These are phyloP conservation scores for Hortiboletus campestris DNA, from an alignment of 768 basidiomycete species.

Conservation along the genomic window DNA sequence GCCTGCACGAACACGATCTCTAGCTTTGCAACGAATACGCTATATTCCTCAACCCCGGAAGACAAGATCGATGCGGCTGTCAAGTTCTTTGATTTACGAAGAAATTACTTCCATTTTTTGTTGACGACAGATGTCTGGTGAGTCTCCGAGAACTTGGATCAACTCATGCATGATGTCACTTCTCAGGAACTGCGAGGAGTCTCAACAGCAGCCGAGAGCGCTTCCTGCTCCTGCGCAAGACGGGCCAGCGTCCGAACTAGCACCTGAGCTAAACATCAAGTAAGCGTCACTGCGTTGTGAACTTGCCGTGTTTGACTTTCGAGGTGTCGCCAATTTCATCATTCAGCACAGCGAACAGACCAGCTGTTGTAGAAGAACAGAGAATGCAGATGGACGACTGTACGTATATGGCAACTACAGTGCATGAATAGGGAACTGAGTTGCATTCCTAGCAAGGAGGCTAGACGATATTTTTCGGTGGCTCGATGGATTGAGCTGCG, in stretches of 20 bases:
- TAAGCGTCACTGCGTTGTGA: neutral
- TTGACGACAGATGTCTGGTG: conserved; percentile 9
- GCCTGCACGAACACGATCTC: neutral
- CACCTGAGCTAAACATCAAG: neutral
- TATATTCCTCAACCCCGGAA: neutral
- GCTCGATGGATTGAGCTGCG: conserved; percentile 13
- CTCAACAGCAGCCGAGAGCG: neutral
- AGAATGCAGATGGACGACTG: neutral
- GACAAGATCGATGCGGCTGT: conserved; percentile 6
- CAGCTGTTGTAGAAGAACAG: neutral
- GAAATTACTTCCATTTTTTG: conserved; percentile 7
- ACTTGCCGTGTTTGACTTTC: too few species aligned
- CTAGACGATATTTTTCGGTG: conserved; percentile 9
- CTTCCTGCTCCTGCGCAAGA: neutral
- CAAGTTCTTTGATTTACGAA: conserved; percentile 5
- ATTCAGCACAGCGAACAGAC: neutral
- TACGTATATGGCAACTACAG: neutral
- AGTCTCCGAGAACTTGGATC: neutral
- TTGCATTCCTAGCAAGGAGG: neutral
- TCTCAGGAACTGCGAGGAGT: conserved; percentile 7
- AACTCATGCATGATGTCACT: neutral
- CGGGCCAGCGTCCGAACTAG: neutral
- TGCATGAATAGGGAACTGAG: neutral
- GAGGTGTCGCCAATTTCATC: neutral
- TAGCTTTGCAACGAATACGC: neutral